These are phyloP conservation scores for Fomitopsis schrenkii DNA, from an alignment of 1,284 basidiomycete genomes.

Conservation along the genomic window DNA sequence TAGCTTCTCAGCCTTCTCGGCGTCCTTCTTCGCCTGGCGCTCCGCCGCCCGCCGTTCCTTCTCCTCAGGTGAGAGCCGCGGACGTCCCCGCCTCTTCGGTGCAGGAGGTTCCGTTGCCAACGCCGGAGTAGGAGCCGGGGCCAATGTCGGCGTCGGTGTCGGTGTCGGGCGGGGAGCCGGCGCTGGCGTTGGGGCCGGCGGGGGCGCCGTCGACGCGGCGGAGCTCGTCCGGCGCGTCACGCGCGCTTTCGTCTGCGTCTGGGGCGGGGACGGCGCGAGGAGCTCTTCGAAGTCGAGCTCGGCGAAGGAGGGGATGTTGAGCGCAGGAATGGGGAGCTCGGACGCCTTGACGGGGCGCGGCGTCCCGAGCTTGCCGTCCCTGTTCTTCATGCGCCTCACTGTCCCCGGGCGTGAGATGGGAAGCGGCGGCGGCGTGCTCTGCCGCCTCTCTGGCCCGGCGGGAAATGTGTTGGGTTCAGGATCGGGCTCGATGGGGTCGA, in stretches of 20 bases:
- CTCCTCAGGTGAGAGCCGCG: conserved; percentile 23
- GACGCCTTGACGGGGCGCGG: conserved; percentile 11
- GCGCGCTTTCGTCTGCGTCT: background rate
- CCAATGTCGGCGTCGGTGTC: conserved; percentile 1
- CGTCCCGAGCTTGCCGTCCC: conserved; percentile 24
- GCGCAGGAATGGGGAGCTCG: conserved; percentile 5
- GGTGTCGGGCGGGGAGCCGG: too few relatives aligned
- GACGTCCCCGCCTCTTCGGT: conserved; percentile 22
- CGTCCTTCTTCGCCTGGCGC: conserved; percentile 22
- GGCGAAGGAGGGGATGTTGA: conserved; percentile 1
- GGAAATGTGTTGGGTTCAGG: background rate
- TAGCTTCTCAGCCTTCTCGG: conserved; percentile 18
- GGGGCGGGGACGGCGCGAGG: background rate
- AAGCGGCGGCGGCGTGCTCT: conserved; percentile 16
- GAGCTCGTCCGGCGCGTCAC: background rate
- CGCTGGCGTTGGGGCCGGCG: background rate
- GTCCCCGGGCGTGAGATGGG: conserved; percentile 25
- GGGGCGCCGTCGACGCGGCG: conserved; percentile 2
- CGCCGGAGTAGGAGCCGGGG: conserved; percentile 3
- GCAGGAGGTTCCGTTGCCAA: background rate
- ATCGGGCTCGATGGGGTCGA: conserved; percentile 15
- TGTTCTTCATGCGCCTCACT: conserved; percentile 33
- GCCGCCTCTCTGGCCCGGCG: background rate
- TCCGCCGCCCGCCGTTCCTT: conserved; percentile 26
- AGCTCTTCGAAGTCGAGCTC: background rate